A percentile compares a stretch with the other conserved stretches of the same genome.
Evolutionary conservation across 1,284 basidiomycete genomes (phyloP).

Genomic region (Flammula alnicola): DNA sequence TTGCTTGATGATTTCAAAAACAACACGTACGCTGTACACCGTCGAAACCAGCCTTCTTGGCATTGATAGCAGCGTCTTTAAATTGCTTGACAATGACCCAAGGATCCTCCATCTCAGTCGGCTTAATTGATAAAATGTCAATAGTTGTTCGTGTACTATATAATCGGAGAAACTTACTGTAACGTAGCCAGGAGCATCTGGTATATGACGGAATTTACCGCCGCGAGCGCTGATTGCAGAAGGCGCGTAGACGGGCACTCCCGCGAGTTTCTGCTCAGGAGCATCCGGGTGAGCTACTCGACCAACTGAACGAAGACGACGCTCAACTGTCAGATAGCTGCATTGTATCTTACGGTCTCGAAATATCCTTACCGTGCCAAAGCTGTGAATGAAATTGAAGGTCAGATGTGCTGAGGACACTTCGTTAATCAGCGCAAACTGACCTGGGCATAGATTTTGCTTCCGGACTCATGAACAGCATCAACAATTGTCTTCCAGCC

Average conservation of each 20-base stretch:
- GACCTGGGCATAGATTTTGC: no score
- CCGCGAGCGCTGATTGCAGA: constrained; percentile 43
- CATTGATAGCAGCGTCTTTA: constrained; percentile 55
- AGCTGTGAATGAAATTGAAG: constrained; percentile 27
- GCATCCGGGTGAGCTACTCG: constrained; percentile 41
- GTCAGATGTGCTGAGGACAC: background rate
- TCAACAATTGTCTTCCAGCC: constrained; percentile 45
- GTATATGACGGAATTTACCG: constrained; percentile 43
- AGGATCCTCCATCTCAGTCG: constrained; percentile 48
- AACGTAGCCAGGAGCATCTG: constrained; percentile 40
- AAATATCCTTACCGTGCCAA: no score
- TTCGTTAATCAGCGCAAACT: constrained; percentile 31
- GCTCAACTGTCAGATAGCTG: no score
- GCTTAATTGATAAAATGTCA: constrained; percentile 29
- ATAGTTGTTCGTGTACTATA: background rate
- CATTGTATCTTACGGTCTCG: no score
- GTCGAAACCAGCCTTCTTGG: constrained; percentile 67
- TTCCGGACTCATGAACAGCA: constrained; percentile 41
- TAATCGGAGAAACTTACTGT: constrained; percentile 30
- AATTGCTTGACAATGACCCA: constrained; percentile 47
- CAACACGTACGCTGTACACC: constrained; percentile 55
- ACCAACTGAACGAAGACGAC: constrained; percentile 41
- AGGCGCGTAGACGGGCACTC: constrained; percentile 43
- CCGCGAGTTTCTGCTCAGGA: constrained; percentile 39
- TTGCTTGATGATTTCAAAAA: background rate